Percentiles rank a stretch among this genome's conserved stretches.
These are phyloP conservation scores for Eruca vesicaria DNA, from an alignment of 441 rosid species.

Conservation along the genomic window DNA sequence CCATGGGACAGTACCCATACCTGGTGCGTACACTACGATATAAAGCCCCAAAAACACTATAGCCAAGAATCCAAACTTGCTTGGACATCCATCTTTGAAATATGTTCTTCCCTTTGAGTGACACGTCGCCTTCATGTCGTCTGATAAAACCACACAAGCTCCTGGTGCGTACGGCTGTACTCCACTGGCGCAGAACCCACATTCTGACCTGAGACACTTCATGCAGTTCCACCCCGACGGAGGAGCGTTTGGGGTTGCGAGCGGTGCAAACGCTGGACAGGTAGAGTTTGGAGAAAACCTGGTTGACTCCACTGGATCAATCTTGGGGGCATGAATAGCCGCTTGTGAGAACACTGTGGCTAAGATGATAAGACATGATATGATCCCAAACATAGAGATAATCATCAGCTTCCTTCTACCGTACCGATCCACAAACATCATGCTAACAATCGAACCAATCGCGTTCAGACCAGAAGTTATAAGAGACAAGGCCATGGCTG, in stretches of 20 bases:
- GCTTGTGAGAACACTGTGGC: constrained; percentile 57
- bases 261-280: constrained; percentile 45
- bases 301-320: constrained; percentile 38
- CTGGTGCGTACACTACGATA: constrained; percentile 74
- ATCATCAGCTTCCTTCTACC: constrained; percentile 80
- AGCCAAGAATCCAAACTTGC: constrained; percentile 67
- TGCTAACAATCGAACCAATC: constrained; percentile 63
- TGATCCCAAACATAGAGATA: constrained; percentile 66
- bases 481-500: constrained; percentile 73
- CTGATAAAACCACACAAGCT: constrained; percentile 57
- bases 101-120: constrained; percentile 41
- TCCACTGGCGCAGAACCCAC: constrained; percentile 60
- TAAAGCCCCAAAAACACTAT: constrained; percentile 61
- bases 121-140: constrained; percentile 37
- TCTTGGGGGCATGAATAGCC: constrained; percentile 51
- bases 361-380: constrained; percentile 50
- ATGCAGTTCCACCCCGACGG: constrained; percentile 65
- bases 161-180: constrained; percentile 63
- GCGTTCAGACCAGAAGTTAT: constrained; percentile 80
- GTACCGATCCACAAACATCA: constrained; percentile 69
- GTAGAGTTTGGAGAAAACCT: constrained; percentile 61
- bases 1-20: constrained; percentile 94
- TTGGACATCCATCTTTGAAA: constrained; percentile 75
- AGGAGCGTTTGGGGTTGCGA: constrained; percentile 24
- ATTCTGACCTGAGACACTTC: constrained; percentile 62